Percentiles rank a stretch among this genome's conserved stretches.
Conservation (phyloP, 768 basidiomycete species). For the Mycena leptocephala region DNA sequence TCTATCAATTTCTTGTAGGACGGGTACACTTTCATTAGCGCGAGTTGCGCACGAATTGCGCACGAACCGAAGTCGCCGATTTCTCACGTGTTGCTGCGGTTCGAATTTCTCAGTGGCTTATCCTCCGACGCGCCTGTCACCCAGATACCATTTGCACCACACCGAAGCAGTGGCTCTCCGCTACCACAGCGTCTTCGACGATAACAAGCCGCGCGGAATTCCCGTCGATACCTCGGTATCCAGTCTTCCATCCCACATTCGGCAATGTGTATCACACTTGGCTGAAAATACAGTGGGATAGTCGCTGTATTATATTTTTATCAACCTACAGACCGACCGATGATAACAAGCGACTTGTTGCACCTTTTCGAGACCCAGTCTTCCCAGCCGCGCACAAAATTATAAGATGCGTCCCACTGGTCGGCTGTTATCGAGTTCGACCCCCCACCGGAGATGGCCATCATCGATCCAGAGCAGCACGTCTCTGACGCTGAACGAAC, state of each 20-base stretch:
- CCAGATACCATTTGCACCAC: too few species aligned
- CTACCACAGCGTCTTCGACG: neutral
- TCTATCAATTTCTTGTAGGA: too few species aligned
- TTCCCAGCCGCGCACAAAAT: neutral
- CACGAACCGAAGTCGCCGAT: too few species aligned
- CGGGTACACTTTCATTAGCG: too few species aligned
- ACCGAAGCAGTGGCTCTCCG: neutral
- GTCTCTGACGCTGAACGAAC: neutral
- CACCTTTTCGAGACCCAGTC: neutral
- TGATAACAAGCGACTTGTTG: neutral
- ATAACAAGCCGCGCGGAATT: neutral
- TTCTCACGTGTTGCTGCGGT: too few species aligned
- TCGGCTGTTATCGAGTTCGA: neutral
- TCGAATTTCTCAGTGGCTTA: too few species aligned
- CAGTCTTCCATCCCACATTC: neutral
- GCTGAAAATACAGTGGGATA: neutral
- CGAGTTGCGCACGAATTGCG: too few species aligned
- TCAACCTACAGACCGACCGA: too few species aligned
- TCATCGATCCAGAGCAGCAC: slow-evolving; percentile 4
- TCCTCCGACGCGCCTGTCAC: too few species aligned
- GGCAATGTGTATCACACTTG: neutral
- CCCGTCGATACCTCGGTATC: neutral
- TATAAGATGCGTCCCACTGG: neutral
- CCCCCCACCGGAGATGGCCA: slow-evolving; percentile 2
- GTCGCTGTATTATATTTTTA: neutral